A percentile compares a stretch with the other conserved stretches of the same genome.
phyloP scores from a whole-genome alignment of 257 asterid species.

The Solanum etuberosum region DNA sequence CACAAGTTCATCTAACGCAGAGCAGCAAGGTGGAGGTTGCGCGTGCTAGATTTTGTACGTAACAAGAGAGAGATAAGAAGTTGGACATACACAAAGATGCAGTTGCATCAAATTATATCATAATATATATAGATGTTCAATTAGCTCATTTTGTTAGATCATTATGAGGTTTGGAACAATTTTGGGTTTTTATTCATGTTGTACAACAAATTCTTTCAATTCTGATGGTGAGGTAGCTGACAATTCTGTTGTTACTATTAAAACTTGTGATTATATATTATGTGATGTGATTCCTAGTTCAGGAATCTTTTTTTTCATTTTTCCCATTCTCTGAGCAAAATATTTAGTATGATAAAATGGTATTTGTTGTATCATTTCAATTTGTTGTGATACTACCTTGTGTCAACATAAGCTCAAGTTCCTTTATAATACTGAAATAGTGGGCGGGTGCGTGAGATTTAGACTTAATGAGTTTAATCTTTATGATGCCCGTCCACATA shows the following conservation, averaged over 20 bases:
- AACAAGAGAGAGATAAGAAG: background rate
- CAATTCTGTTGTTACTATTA: background rate
- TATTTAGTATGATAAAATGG: background rate
- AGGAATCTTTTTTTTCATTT: background rate
- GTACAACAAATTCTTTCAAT: background rate
- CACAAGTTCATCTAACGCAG: slow-evolving; percentile 14
- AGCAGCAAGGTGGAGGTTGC: slow-evolving; percentile 46
- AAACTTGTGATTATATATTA: background rate
- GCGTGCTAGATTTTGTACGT: slow-evolving; percentile 22
- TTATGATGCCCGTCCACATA: no score
- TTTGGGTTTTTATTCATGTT: background rate
- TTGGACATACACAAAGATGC: background rate
- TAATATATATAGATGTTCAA: background rate
- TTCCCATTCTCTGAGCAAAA: background rate
- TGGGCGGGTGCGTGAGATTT: background rate
- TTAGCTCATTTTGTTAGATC: background rate
- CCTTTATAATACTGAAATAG: background rate
- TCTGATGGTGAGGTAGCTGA: background rate
- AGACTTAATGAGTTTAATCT: background rate
- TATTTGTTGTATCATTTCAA: background rate
- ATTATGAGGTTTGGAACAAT: background rate
- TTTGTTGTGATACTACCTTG: background rate
- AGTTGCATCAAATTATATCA: background rate
- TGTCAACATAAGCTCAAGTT: background rate
- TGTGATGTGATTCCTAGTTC: background rate